A percentile compares a stretch with the other conserved stretches of the same genome.
Conservation (phyloP, 2,329 filamentous ascomycete species). For the Fusarium sororula region DNA sequence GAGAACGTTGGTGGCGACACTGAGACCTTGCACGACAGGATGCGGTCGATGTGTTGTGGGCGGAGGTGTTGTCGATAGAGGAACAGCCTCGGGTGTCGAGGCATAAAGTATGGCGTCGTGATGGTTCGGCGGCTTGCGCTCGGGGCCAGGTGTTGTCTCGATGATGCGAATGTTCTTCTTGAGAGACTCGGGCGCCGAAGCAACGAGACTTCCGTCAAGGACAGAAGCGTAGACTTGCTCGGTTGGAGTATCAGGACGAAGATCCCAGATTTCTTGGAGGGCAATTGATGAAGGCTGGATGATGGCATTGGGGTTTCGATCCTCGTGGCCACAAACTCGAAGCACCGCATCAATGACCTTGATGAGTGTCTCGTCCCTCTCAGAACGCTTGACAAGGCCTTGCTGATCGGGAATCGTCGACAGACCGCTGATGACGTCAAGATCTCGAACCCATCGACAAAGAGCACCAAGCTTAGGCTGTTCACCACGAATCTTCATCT, state of each 20-base stretch:
- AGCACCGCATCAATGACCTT: constrained; percentile 71
- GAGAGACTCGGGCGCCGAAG: constrained; percentile 49
- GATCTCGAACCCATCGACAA: constrained; percentile 76
- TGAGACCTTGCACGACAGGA: constrained; percentile 69
- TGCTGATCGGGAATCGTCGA: constrained; percentile 62
- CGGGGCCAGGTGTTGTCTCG: constrained; percentile 66
- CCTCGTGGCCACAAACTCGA: constrained; percentile 69
- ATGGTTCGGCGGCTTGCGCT: constrained; percentile 73
- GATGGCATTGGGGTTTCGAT: constrained; percentile 53
- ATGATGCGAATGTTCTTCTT: constrained; percentile 63
- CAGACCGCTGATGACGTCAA: constrained; percentile 74
- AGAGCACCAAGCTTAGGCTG: constrained; percentile 73
- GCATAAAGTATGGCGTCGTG: constrained; percentile 73
- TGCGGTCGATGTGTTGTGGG: constrained; percentile 66
- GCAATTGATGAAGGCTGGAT: constrained; percentile 56
- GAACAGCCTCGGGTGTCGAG: constrained; percentile 65
- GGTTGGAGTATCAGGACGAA: constrained; percentile 55
- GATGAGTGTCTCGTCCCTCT: constrained; percentile 64
- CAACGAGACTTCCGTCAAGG: constrained; percentile 64
- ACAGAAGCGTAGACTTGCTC: constrained; percentile 65
- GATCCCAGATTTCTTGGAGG: constrained; percentile 69
- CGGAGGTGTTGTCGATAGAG: constrained; percentile 55
- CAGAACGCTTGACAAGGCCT: constrained; percentile 49
- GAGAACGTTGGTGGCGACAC: constrained; percentile 68
- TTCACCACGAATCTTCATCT: constrained; percentile 74